Evolutionary conservation across 768 basidiomycete species (phyloP).

Genomic region (Boletus rex-veris): DNA sequence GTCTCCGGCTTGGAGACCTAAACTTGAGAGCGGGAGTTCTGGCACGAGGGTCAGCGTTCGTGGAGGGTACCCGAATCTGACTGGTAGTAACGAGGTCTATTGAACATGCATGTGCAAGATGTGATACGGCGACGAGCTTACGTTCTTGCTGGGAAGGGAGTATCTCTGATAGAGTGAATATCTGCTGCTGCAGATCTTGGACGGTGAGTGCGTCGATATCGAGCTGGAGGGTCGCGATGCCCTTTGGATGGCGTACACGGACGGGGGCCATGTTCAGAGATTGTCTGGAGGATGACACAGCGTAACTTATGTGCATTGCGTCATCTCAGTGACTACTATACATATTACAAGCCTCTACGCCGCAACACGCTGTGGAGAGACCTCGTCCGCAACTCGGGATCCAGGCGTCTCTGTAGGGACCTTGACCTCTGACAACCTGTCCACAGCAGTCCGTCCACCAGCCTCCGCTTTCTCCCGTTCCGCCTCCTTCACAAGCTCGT

Average conservation of each 20-base stretch:
- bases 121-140: constrained; percentile 37
- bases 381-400: background rate
- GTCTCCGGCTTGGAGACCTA: constrained; percentile 77
- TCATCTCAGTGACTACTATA: constrained; percentile 12
- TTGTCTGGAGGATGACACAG: too few species aligned
- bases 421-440: constrained; percentile 19
- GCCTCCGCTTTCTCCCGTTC: constrained; percentile 39
- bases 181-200: constrained; percentile 69
- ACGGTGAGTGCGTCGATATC: constrained; percentile 63
- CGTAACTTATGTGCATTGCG: constrained; percentile 1
- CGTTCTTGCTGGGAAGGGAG: constrained; percentile 73
- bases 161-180: constrained; percentile 66
- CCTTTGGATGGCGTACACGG: constrained; percentile 82
- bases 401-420: constrained; percentile 15
- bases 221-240: constrained; percentile 73
- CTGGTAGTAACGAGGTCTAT: constrained; percentile 34
- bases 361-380: constrained; percentile 5
- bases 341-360: constrained; percentile 11
- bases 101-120: background rate
- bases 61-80: constrained; percentile 86
- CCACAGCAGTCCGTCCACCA: constrained; percentile 24
- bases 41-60: constrained; percentile 65
- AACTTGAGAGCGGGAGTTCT: constrained; percentile 68
- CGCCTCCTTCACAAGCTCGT: constrained; percentile 47
- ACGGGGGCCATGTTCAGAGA: constrained; percentile 55